Base-by-base conservation (phyloP, 495 filamentous ascomycete species). In the Penicillium coprophilum region DNA sequence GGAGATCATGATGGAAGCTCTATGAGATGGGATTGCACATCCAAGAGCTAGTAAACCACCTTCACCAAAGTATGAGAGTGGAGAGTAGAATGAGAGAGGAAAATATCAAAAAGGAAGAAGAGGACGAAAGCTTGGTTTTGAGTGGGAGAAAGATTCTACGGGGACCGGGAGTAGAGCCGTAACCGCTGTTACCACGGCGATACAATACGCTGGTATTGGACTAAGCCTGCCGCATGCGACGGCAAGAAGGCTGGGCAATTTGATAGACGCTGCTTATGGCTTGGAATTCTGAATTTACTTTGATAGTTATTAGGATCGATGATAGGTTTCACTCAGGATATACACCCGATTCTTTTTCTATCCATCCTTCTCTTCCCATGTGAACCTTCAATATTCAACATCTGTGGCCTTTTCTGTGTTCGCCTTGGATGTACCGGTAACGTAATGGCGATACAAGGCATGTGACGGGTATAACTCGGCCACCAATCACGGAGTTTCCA, bases 1-100 rank as follows among this genome's bases (percentile, higher is more conserved):
- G 62, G 79, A 74, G 63, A 83, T 80, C 80, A 83, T 83, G 59
- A 66, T 81, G 72, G 56, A 69, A 75, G 73, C 67, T 73, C 68
- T 72, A 69, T 69, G 55, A 61, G 48, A 46, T 51, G 61, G 34
- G 41, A 65, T 53, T 63, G 69, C 66, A 71, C 73, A 71, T 73
- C 65, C 65, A 76, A 73, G 57, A 61, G 65, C 62, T 66, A 72
- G 63, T 59, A 58, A 59, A 76, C 70, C 65, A 79, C 68, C 68
- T 77, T 75, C 71, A 76, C 71, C 62, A 47, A 65, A 60, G 50
- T 52, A 52, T 63, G 63, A 64, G 68, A 75, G 72, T 71, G 73
- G 70, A 72, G 65, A 65, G 65, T 65, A 59, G 57, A 56, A 64
- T 63, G 55, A 57, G 46, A 67, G 58, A 51, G 57, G 66, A 70